Base-by-base conservation (phyloP, 495 filamentous ascomycete species). In the Talaromyces thailandensis region DNA sequence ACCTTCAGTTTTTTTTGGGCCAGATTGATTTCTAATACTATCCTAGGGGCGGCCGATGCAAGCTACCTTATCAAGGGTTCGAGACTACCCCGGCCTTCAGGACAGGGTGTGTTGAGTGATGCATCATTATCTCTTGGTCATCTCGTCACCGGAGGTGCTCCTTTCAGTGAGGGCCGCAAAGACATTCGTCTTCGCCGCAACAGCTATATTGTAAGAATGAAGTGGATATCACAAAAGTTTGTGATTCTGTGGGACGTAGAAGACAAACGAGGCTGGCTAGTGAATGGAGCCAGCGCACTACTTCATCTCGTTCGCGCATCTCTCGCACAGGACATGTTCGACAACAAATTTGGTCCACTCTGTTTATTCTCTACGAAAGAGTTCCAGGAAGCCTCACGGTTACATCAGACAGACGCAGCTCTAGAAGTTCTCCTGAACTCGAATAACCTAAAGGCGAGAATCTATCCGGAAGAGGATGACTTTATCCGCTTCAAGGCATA, bases 291-390 rank as follows among this genome's bases (percentile, higher is more conserved):
- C 23, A 73, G 71, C 56, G 72, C 73, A 5, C 56, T 79, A 4
- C 68, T 77, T n/a, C 75, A 79, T 61, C 65, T 77, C 25, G 58
- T 76, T 18, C 70, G 72, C 9, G 67, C 73, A 14, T 75, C 72
- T 2, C 45, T 78, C 6, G 43, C 64, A 16, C 65, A 67, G 23
- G 65, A 66, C 45, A 60, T 35, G n/a, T 53, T 51, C 4, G 62
- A 65, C 35, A 62, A 62, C 25, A 48, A 23, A 40, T 66, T 68
- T 28, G 23, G 53, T 6, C 62, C 65, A 7, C n/a, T 48, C 31
- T 63, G 50, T 50, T 32, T 56, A 43, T 61, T 68, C n/a, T 37
- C 50, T 16, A 48, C 29, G 12, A 35, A 56, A 2, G 32, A 37
- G 32, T 37, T 37, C 12, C 32, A 37, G 14, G 32, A 37, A 37